phyloP scores from a whole-genome alignment of 257 asterid genomes.

The Salvia splendens region DNA sequence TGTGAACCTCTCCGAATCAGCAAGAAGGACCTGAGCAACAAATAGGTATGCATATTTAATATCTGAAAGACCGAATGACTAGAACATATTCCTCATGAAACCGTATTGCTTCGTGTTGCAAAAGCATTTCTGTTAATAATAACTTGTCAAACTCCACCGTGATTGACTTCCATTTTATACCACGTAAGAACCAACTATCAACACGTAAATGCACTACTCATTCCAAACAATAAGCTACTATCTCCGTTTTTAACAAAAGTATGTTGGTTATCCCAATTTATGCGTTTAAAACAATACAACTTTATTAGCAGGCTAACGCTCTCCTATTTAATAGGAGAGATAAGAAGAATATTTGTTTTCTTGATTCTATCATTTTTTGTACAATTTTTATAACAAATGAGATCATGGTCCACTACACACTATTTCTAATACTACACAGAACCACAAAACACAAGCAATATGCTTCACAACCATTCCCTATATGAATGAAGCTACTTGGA shows the following conservation, averaged over 20 bases:
- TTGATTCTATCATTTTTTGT: not conserved
- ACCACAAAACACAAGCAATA: constrained; percentile 1
- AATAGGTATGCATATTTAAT: constrained; percentile 6
- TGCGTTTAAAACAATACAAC: constrained; percentile 12
- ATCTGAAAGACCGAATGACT: not conserved
- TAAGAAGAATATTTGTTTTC: constrained; percentile 2
- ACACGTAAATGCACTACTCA: constrained; percentile 12
- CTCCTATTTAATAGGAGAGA: constrained; percentile 15
- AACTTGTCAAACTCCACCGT: constrained; percentile 7
- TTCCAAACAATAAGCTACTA: not conserved
- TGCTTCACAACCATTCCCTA: constrained; percentile 10
- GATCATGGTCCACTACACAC: not conserved
- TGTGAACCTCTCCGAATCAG: constrained; percentile 77
- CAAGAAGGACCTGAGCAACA: constrained; percentile 73
- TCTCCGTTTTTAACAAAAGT: constrained; percentile 1
- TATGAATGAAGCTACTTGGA: too few species aligned
- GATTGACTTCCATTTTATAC: not conserved
- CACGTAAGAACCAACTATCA: constrained; percentile 14
- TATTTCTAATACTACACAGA: not conserved
- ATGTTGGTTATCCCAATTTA: constrained; percentile 7
- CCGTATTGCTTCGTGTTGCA: constrained; percentile 1
- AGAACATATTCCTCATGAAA: constrained; percentile 5
- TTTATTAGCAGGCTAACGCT: not conserved
- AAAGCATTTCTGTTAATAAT: not conserved
- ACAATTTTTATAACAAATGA: not conserved